Evolutionary conservation across 805 yeast species (phyloP).

Genomic region (Candida insectalens): DNA sequence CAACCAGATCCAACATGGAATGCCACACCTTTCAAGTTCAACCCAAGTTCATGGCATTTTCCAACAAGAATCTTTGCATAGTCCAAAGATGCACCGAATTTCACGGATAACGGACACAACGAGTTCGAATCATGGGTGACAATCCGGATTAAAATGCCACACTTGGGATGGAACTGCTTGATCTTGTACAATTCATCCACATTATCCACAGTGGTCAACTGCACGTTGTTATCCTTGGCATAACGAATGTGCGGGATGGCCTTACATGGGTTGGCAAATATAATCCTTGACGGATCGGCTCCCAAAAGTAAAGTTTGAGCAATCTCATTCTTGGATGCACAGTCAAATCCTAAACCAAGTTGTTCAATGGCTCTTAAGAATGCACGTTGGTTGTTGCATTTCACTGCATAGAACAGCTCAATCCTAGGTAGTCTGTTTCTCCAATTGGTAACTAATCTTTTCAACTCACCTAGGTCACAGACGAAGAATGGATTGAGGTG

Average conservation of each 20-base stretch:
- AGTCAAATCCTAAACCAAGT: constrained; percentile 76
- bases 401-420: constrained; percentile 88
- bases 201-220: constrained; percentile 84
- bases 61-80: constrained; percentile 47
- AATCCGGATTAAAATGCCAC: constrained; percentile 68
- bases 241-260: constrained; percentile 71
- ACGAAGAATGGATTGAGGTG: constrained; percentile 84
- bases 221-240: constrained; percentile 48
- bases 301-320: constrained; percentile 54
- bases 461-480: constrained; percentile 71
- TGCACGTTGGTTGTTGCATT: constrained; percentile 71
- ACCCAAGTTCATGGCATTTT: constrained; percentile 48
- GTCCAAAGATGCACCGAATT: constrained; percentile 71
- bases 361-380: constrained; percentile 48
- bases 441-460: constrained; percentile 60
- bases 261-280: constrained; percentile 94
- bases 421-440: constrained; percentile 53
- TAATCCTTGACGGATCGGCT: constrained; percentile 53
- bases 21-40: constrained; percentile 75
- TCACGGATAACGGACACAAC: constrained; percentile 76
- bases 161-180: constrained; percentile 54
- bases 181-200: constrained; percentile 75
- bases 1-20: constrained; percentile 97
- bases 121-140: constrained; percentile 86
- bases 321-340: constrained; percentile 87